Conservation (phyloP, 495 filamentous ascomycete species). For the Aspergillus carlsbadensis region DNA sequence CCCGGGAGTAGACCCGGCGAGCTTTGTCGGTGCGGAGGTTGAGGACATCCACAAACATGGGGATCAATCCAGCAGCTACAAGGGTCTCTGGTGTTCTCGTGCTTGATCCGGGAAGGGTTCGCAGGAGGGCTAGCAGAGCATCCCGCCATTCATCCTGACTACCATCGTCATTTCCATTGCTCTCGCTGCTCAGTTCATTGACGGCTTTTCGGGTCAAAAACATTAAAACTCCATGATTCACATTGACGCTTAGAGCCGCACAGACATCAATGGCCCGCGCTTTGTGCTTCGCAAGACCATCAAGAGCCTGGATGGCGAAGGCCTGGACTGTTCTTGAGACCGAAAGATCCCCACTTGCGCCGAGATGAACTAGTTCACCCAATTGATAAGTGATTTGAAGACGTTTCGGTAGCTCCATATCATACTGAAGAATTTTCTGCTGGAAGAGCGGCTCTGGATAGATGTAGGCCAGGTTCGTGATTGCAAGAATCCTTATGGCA, state of each 20-base stretch:
- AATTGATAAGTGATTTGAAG: slow-evolving; percentile 91
- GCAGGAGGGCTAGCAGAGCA: slow-evolving; percentile 75
- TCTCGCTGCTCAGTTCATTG: slow-evolving; percentile 67
- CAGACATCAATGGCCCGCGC: slow-evolving; percentile 75
- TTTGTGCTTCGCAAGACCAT: slow-evolving; percentile 78
- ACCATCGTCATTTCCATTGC: slow-evolving; percentile 53
- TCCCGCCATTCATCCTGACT: slow-evolving; percentile 86
- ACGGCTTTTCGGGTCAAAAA: slow-evolving; percentile 90
- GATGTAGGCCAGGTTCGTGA: slow-evolving; percentile 91
- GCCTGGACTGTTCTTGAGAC: slow-evolving; percentile 77
- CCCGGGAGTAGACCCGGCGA: slow-evolving; percentile 73
- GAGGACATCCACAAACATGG: slow-evolving; percentile 85
- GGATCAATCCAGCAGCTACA: slow-evolving; percentile 81
- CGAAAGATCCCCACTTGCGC: slow-evolving; percentile 59
- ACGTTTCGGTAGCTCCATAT: slow-evolving; percentile 85
- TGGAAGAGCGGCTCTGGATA: slow-evolving; percentile 75
- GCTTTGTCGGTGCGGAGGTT: slow-evolving; percentile 80
- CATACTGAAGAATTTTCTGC: slow-evolving; percentile 80
- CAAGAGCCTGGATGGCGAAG: slow-evolving; percentile 76
- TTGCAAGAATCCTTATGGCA: slow-evolving; percentile 76
- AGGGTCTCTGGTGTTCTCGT: slow-evolving; percentile 70
- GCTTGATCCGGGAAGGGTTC: slow-evolving; percentile 68
- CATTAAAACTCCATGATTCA: slow-evolving; percentile 94
- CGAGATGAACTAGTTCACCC: slow-evolving; percentile 79
- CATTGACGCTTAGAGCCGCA: slow-evolving; percentile 83